A percentile compares a stretch with the other conserved stretches of the same genome.
phyloP scores from a whole-genome alignment of 2,329 filamentous ascomycete genomes.

The Verruconis gallopava region DNA sequence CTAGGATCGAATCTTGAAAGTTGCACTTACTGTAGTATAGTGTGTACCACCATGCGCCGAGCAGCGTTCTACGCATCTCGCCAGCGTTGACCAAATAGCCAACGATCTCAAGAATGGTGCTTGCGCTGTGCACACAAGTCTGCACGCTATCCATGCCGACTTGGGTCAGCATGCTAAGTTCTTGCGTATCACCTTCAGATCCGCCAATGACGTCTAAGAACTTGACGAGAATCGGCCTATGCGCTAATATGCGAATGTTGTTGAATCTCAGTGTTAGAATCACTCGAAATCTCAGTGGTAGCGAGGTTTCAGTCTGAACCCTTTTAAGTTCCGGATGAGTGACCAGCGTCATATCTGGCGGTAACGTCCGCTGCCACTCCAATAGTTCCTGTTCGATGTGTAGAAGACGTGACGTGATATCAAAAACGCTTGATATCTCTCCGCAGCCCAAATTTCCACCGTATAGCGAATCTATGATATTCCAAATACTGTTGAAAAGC shows the following conservation, averaged over 20 bases:
- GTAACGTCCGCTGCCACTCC: conserved; percentile 1
- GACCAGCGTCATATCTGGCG: background rate
- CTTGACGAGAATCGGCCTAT: conserved; percentile 1
- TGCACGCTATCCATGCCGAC: background rate
- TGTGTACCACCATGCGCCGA: conserved; percentile 1
- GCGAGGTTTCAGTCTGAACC: background rate
- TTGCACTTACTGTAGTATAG: conserved; percentile 3
- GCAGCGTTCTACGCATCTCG: background rate
- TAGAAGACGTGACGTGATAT: background rate
- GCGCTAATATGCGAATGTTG: background rate
- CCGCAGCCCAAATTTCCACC: background rate
- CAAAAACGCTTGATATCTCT: background rate
- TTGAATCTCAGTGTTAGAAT: background rate
- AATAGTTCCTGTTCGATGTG: background rate
- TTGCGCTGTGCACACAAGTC: background rate
- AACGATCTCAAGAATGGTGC: background rate
- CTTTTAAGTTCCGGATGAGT: background rate
- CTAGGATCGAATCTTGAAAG: no score
- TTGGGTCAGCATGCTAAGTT: background rate
- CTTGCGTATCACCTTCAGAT: background rate
- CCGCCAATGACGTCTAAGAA: background rate
- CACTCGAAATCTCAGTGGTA: background rate
- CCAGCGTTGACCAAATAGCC: background rate
- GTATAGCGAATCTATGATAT: background rate
- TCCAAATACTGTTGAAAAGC: background rate